These are phyloP conservation scores for Strobilomyces echinocephalus DNA, from an alignment of 768 basidiomycete species.

Conservation along the genomic window DNA sequence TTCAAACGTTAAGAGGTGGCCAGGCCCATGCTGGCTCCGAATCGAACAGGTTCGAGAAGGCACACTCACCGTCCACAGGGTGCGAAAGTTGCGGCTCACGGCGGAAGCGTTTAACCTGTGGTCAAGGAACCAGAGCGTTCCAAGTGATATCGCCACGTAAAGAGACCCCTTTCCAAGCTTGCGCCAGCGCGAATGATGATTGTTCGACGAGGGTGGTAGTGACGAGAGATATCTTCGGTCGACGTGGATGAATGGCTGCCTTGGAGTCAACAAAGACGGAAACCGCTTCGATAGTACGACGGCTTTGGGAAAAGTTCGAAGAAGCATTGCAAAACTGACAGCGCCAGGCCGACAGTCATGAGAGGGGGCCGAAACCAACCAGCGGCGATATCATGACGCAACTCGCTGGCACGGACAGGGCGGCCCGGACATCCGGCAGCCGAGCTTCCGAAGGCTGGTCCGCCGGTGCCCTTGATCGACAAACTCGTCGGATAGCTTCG, in stretches of 20 bases:
- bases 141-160: constrained; percentile 26
- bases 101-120: constrained; percentile 47
- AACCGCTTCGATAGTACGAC: background rate
- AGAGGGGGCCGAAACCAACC: background rate
- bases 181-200: constrained; percentile 2
- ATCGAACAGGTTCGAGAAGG: background rate
- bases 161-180: constrained; percentile 19
- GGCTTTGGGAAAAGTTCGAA: background rate
- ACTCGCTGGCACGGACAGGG: background rate
- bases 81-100: constrained; percentile 42
- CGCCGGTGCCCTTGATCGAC: no score
- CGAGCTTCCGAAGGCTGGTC: background rate
- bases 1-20: background rate
- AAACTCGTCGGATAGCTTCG: no score
- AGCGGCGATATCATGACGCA: background rate
- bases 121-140: constrained; percentile 37
- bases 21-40: background rate
- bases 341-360: background rate
- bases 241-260: background rate
- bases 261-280: background rate
- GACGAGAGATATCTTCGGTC: constrained; percentile 2
- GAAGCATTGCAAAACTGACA: background rate
- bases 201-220: background rate
- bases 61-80: constrained; percentile 44
- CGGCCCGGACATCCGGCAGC: background rate